Evolutionary conservation across 1,284 basidiomycete genomes (phyloP), one percentile per base, ranked within the genome.

Genomic region (Kwoniella shivajii): DNA sequence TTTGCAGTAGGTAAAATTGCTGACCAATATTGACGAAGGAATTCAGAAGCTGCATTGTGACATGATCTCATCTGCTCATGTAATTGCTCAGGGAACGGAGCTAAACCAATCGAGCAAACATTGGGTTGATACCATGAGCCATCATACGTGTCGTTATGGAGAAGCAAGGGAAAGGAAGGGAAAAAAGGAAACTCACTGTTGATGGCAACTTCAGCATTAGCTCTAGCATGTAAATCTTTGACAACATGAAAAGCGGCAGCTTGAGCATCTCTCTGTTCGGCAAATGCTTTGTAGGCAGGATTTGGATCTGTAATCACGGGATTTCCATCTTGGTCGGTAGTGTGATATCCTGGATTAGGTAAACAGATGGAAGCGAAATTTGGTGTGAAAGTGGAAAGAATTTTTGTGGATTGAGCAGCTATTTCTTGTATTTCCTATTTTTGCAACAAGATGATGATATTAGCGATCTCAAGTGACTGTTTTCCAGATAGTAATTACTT

Each of bases 21-120:
- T 10, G 88, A 83, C 93, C 94, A 99, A 72, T 93, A 98, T 72
- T 98, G 95, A 10, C 95, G 85, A 10, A 99, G 81, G 74, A 98
- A 97, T 76, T 99, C 95, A 65, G 91, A 93, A 2, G 93, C 88
- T 1, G 93, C 88, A 0, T 91, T 92, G 70, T 97, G 92, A 66
- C 90, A 89, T 0, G 89, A 89, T 9, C 86, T 85, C 83, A 97
- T 88, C 72, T 90, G 86, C 49, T 86, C 82, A 63, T 90, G 85
- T 22, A 97, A 79, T 1, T 79, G 80, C 29, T 89, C 85, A 0
- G 94, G 92, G 24, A 98, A 85, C 29, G 89, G 86, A 56, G 85
- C 90, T 92, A 62, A 53, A 16, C 33, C 13, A 47, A 31, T 24
- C 29, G 49, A 22, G 36, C 26, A 20, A 31, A 43, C 7, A 33